Percentiles rank a stretch among this genome's conserved stretches.
Evolutionary conservation across 2,329 filamentous ascomycete genomes (phyloP).

Genomic region (Oidium heveae): DNA sequence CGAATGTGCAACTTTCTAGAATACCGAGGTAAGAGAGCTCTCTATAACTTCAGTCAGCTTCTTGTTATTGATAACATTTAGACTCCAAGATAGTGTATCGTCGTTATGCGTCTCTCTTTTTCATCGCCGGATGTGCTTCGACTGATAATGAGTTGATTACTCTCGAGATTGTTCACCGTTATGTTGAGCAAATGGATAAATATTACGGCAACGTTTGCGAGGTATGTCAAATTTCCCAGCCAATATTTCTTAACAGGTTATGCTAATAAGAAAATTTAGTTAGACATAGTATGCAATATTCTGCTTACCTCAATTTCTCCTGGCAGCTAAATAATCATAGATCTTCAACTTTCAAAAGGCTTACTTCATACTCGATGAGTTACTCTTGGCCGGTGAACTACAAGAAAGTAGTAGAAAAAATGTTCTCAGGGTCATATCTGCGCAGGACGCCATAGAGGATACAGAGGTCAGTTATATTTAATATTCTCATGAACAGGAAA

Average conservation of each 20-base stretch:
- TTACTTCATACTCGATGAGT: constrained; percentile 95
- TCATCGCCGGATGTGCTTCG: constrained; percentile 93
- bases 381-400: constrained; percentile 83
- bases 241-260: too few relatives aligned
- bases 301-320: neutral
- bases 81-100: constrained; percentile 98
- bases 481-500: too few relatives aligned
- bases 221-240: constrained; percentile 19
- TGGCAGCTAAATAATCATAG: constrained; percentile 5
- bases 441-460: constrained; percentile 93
- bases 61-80: constrained; percentile 17
- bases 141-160: constrained; percentile 96
- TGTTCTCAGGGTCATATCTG: constrained; percentile 79
- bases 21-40: constrained; percentile 54
- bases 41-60: neutral
- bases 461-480: constrained; percentile 58
- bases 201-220: constrained; percentile 99
- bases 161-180: constrained; percentile 94
- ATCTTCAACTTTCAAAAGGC: constrained; percentile 99
- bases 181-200: constrained; percentile 99
- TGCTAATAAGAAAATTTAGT: constrained; percentile 1
- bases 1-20: constrained; percentile 99
- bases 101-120: constrained; percentile 95
- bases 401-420: constrained; percentile 99
- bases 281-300: constrained; percentile 9